These are phyloP conservation scores for Trichomonas vaginalis DNA, from an alignment of 208 protist species.

Conservation along the genomic window DNA sequence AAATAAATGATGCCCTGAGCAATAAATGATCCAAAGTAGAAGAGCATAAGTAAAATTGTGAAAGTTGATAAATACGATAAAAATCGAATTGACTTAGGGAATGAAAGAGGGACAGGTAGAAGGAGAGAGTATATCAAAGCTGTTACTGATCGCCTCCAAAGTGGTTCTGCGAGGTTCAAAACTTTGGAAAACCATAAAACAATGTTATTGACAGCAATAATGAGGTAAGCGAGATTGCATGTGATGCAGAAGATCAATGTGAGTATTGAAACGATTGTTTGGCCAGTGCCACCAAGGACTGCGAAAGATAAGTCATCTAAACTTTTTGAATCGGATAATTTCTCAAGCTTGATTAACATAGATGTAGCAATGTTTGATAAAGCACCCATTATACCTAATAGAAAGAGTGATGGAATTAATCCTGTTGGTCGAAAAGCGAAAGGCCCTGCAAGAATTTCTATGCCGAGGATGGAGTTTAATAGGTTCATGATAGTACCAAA, in stretches of 20 bases:
- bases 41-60: neutral
- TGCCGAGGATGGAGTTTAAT: neutral
- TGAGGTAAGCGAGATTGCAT: neutral
- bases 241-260: neutral
- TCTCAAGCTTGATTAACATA: neutral
- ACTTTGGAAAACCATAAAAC: neutral
- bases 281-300: neutral
- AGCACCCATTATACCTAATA: neutral
- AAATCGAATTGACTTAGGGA: neutral
- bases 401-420: neutral
- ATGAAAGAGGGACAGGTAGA: neutral
- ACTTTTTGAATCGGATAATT: neutral
- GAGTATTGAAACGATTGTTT: neutral
- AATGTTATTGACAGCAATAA: neutral
- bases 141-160: neutral
- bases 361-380: neutral
- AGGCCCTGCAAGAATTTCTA: neutral
- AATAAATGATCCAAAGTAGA: neutral
- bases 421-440: neutral
- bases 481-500: neutral
- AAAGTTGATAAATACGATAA: neutral
- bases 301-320: neutral
- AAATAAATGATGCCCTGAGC: neutral
- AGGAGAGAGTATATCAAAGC: neutral
- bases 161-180: neutral